Percentiles rank a stretch among this genome's conserved stretches.
Evolutionary conservation across 148 eudicot species (phyloP).

Genomic region (Persicaria tinctoria): DNA sequence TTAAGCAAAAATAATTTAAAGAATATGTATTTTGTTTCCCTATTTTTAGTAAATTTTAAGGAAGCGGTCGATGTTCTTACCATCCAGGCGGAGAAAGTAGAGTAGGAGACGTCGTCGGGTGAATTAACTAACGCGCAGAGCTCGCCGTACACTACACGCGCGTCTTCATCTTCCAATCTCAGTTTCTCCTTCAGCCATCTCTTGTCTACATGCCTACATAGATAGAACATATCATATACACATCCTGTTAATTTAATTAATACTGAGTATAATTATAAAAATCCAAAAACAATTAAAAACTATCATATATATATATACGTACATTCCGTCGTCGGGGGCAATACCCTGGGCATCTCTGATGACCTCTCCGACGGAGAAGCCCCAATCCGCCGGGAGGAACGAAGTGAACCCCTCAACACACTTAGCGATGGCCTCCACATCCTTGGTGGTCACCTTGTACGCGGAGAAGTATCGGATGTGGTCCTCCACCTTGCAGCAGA

Average conservation of each 20-base stretch:
- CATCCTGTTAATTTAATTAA: too few species aligned
- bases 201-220: neutral
- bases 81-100: neutral
- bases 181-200: neutral
- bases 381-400: neutral
- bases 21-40: too few species aligned
- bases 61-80: neutral
- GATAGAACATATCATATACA: too few species aligned
- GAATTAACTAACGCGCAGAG: neutral
- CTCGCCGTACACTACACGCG: constrained; percentile 2
- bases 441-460: neutral
- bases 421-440: neutral
- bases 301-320: neutral
- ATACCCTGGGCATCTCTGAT: neutral
- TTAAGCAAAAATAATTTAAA: too few species aligned
- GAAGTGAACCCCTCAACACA: neutral
- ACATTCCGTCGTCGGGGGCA: neutral
- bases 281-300: too few species aligned
- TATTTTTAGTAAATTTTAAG: too few species aligned
- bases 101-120: neutral
- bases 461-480: neutral
- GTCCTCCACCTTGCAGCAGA: constrained; percentile 1
- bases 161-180: neutral
- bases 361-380: neutral
- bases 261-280: too few species aligned